A percentile compares a stretch with the other conserved stretches of the same genome.
Evolutionary conservation across 2,329 filamentous ascomycete genomes (phyloP).

Genomic region (Nemania sp.): DNA sequence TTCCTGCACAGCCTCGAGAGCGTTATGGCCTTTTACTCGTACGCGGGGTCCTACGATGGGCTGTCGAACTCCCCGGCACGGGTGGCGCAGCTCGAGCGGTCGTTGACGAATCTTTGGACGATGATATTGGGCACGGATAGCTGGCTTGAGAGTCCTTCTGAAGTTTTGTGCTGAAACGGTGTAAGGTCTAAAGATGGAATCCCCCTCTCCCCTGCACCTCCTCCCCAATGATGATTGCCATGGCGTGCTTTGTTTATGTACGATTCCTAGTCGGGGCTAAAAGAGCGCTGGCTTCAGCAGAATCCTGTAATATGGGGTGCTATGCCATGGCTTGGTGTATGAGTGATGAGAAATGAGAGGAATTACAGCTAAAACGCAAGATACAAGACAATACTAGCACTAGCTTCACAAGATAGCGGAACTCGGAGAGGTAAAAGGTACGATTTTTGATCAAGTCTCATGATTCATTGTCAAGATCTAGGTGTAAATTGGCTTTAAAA

Average conservation of each 20-base stretch:
- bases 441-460: background rate
- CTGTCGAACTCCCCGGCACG: slow-evolving; percentile 13
- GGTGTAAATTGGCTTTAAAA: background rate
- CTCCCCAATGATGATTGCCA: too few relatives aligned
- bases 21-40: slow-evolving; percentile 17
- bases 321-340: background rate
- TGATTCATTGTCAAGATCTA: background rate
- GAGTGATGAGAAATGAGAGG: too few relatives aligned
- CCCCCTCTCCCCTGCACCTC: too few relatives aligned
- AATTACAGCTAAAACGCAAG: too few relatives aligned
- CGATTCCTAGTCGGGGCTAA: background rate
- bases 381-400: too few relatives aligned
- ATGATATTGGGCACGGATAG: slow-evolving; percentile 10
- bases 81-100: slow-evolving; percentile 15
- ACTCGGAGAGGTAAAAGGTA: too few relatives aligned
- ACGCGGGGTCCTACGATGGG: slow-evolving; percentile 4
- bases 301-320: background rate
- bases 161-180: background rate
- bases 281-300: background rate
- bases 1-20: slow-evolving; percentile 16
- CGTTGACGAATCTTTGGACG: slow-evolving; percentile 19
- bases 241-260: too few relatives aligned
- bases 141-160: background rate
- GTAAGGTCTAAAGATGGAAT: too few relatives aligned
- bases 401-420: too few relatives aligned